phyloP scores from a whole-genome alignment of 257 asterid species.

The Fraxinus pennsylvanica region DNA sequence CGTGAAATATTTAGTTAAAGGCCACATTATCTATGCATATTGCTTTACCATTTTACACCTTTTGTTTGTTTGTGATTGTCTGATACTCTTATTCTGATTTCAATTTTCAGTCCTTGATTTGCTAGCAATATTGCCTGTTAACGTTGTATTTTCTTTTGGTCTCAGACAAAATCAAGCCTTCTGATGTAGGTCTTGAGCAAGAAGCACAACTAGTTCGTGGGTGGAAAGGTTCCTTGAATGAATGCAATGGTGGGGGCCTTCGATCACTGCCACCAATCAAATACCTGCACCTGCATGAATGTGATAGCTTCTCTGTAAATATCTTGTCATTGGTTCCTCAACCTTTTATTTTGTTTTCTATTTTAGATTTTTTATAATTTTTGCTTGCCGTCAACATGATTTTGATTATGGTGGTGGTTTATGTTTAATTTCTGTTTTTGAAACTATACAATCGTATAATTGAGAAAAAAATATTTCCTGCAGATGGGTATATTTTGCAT shows the following conservation, averaged over 20 bases:
- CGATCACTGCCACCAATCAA: slow-evolving; percentile 62
- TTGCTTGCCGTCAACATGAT: slow-evolving; percentile 13
- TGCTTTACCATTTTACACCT: not conserved
- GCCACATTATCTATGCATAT: slow-evolving; percentile 11
- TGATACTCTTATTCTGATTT: slow-evolving; percentile 15
- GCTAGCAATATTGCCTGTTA: slow-evolving; percentile 20
- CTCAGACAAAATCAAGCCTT: slow-evolving; percentile 95
- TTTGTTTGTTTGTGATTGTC: not conserved
- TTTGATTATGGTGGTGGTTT: slow-evolving; percentile 9
- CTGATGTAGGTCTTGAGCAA: slow-evolving; percentile 98
- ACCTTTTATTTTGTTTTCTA: not conserved
- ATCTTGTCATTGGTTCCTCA: slow-evolving; percentile 22
- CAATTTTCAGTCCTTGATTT: not conserved
- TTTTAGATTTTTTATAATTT: not conserved
- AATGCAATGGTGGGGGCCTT: slow-evolving; percentile 47
- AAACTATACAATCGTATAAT: slow-evolving; percentile 10
- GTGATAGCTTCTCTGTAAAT: slow-evolving; percentile 89
- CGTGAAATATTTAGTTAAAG: slow-evolving; percentile 11
- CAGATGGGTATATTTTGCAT: slow-evolving; percentile 98
- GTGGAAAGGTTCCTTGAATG: slow-evolving; percentile 62
- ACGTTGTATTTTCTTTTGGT: slow-evolving; percentile 29
- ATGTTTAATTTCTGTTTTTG: slow-evolving; percentile 10
- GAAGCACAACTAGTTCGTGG: slow-evolving; percentile 82
- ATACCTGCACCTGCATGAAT: slow-evolving; percentile 86
- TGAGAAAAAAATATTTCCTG: slow-evolving; percentile 25